Conservation (phyloP, 257 asterid species). For the Nicotiana otophora region DNA sequence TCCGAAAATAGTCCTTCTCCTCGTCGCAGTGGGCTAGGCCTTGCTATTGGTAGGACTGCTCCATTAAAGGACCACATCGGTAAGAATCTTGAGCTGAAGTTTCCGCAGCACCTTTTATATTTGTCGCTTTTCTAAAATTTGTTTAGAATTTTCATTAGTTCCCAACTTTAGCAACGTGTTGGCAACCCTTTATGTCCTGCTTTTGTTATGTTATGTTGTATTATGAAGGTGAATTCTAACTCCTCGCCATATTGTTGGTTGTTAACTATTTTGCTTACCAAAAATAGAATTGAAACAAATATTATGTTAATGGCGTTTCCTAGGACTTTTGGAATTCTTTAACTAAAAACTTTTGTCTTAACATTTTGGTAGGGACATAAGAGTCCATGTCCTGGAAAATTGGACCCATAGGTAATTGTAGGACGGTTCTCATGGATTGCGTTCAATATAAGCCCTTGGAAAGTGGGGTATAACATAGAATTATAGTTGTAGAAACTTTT, state of each 20-base stretch:
- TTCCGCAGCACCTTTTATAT: not conserved
- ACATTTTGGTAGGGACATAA: not conserved
- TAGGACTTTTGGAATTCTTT: not conserved
- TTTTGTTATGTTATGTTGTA: not conserved
- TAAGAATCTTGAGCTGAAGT: conserved; percentile 26
- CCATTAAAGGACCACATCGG: conserved; percentile 33
- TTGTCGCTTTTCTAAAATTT: not conserved
- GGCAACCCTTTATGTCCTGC: not conserved
- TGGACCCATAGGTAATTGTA: not conserved
- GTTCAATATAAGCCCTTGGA: not conserved
- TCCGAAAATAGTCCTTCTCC: conserved; percentile 38
- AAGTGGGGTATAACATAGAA: not conserved
- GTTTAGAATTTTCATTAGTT: not conserved
- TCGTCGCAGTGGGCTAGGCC: conserved; percentile 67
- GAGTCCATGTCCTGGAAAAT: not conserved
- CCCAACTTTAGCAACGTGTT: not conserved
- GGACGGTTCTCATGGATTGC: not conserved
- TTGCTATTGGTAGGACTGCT: conserved; percentile 63
- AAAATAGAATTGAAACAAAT: not conserved
- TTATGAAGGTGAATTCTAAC: not conserved
- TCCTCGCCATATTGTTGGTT: not conserved
- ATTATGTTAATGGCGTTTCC: not conserved
- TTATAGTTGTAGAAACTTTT: not conserved
- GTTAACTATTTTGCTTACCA: not conserved
- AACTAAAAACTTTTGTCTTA: not conserved